These are phyloP conservation scores for Botrytis fragariae DNA, from an alignment of 2,329 filamentous ascomycete species.

Conservation along the genomic window DNA sequence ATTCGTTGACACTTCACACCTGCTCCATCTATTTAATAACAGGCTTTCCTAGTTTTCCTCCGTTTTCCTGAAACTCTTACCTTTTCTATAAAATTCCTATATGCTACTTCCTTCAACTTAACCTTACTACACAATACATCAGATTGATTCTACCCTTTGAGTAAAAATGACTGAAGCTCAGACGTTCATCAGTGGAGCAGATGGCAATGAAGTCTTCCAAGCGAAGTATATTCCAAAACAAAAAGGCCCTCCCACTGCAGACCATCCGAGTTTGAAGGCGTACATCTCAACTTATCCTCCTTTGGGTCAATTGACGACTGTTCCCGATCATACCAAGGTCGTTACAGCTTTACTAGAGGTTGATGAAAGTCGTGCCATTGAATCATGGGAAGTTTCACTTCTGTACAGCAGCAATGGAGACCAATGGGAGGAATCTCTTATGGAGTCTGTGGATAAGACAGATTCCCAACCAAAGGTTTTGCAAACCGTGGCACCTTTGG, in stretches of 20 bases:
- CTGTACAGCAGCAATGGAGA: constrained; percentile 65
- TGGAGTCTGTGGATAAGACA: constrained; percentile 38
- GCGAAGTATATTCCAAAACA: constrained; percentile 38
- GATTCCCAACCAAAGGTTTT: constrained; percentile 50
- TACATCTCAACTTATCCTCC: constrained; percentile 65
- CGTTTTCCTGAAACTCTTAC: too few species aligned
- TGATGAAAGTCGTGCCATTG: constrained; percentile 50
- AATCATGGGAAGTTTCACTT: constrained; percentile 68
- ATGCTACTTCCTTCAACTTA: constrained; percentile 2
- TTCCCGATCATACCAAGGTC: constrained; percentile 39
- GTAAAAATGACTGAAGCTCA: constrained; percentile 16
- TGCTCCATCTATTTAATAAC: neutral
- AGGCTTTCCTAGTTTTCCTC: neutral
- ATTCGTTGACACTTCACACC: neutral
- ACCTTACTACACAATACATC: constrained; percentile 17
- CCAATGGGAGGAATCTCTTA: constrained; percentile 53
- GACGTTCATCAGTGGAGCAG: constrained; percentile 32
- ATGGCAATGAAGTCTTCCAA: constrained; percentile 38
- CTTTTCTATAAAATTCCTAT: constrained; percentile 13
- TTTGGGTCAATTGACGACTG: constrained; percentile 69
- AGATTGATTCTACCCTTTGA: neutral
- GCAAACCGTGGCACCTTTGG: constrained; percentile 40
- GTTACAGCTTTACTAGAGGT: constrained; percentile 72
- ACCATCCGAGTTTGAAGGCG: constrained; percentile 50
- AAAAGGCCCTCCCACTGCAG: constrained; percentile 30